Evolutionary conservation across 1,284 basidiomycete species (phyloP).

Genomic region (Cryptococcus sp.): DNA sequence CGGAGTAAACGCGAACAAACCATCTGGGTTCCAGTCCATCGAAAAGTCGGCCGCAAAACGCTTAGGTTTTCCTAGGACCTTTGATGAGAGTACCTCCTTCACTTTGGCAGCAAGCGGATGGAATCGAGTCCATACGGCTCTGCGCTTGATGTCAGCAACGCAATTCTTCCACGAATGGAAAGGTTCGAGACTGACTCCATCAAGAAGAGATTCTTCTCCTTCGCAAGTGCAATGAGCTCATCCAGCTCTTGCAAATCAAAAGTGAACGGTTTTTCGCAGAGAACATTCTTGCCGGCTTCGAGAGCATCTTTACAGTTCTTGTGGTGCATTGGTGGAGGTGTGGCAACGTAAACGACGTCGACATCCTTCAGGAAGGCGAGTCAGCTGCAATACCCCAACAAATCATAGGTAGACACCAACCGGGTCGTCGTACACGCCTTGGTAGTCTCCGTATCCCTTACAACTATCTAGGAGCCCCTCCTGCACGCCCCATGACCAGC

Average conservation of each 20-base stretch:
- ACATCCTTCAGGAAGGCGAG: slow-evolving; percentile 60
- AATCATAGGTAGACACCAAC: slow-evolving; percentile 49
- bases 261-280: slow-evolving; percentile 74
- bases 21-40: slow-evolving; percentile 65
- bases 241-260: slow-evolving; percentile 57
- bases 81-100: slow-evolving; percentile 46
- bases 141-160: slow-evolving; percentile 7
- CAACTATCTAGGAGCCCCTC: slow-evolving; percentile 51
- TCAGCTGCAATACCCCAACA: not conserved
- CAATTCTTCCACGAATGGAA: not conserved
- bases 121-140: slow-evolving; percentile 53
- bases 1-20: slow-evolving; percentile 55
- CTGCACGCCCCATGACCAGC: slow-evolving; percentile 31
- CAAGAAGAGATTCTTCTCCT: slow-evolving; percentile 74
- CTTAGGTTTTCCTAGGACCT: slow-evolving; percentile 50
- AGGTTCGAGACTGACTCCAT: slow-evolving; percentile 83
- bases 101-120: slow-evolving; percentile 51
- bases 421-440: slow-evolving; percentile 70
- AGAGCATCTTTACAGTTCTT: slow-evolving; percentile 73
- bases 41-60: slow-evolving; percentile 68
- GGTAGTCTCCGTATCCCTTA: slow-evolving; percentile 74
- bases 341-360: slow-evolving; percentile 79
- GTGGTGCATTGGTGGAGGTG: slow-evolving; percentile 84
- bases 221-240: slow-evolving; percentile 69
- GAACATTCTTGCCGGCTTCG: slow-evolving; percentile 77